phyloP scores from a whole-genome alignment of 345 rosid species.

The Moringa oleifera region DNA sequence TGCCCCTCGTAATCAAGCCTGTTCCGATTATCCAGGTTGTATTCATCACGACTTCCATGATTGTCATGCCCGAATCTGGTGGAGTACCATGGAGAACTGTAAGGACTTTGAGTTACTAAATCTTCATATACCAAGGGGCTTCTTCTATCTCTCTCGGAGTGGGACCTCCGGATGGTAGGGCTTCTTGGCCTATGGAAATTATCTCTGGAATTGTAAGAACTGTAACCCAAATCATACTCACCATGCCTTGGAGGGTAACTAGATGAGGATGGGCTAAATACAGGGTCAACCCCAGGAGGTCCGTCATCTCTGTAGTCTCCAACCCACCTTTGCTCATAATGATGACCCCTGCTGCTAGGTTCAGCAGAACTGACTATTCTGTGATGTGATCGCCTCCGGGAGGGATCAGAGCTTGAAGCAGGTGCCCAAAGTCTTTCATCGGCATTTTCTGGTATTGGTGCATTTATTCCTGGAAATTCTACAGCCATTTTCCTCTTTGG shows the following conservation, averaged over 20 bases:
- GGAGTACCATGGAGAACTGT: constrained; percentile 17
- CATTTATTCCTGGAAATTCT: constrained; percentile 83
- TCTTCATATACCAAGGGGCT: constrained; percentile 31
- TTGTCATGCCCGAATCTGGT: constrained; percentile 22
- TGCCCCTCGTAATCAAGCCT: constrained; percentile 20
- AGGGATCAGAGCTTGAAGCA: constrained; percentile 33
- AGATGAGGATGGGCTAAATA: constrained; percentile 28
- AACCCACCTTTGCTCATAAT: constrained; percentile 36
- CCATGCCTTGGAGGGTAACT: constrained; percentile 65
- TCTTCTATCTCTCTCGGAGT: constrained; percentile 42
- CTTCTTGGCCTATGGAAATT: constrained; percentile 12
- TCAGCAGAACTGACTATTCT: constrained; percentile 29
- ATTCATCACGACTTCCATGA: constrained; percentile 18
- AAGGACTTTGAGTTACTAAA: constrained; percentile 13
- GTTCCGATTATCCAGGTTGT: constrained; percentile 4
- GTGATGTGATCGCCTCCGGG: constrained; percentile 27
- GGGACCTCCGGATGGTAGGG: constrained; percentile 28
- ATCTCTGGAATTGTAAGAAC: constrained; percentile 24
- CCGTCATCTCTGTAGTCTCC: constrained; percentile 42
- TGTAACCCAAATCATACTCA: constrained; percentile 24
- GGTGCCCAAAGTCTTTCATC: constrained; percentile 63
- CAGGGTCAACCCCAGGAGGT: constrained; percentile 48
- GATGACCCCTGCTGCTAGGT: constrained; percentile 30
- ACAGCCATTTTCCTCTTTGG: constrained; percentile 47
- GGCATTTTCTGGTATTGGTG: constrained; percentile 72